Base-by-base conservation (phyloP, 2,329 filamentous ascomycete genomes). In the Aspergillus caelatus region DNA sequence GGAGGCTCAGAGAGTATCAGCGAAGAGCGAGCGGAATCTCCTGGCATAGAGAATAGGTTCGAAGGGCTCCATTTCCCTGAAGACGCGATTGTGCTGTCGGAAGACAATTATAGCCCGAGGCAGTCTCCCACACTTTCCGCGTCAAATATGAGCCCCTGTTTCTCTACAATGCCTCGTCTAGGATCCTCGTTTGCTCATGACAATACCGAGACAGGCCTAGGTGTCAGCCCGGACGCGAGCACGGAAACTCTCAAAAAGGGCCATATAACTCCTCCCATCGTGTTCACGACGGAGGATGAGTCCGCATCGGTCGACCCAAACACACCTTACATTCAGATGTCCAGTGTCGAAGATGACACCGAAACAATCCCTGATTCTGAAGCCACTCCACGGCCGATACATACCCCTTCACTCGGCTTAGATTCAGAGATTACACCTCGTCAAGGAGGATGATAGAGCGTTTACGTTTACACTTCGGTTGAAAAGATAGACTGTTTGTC, bases 1-100 rank as follows among this genome's bases (percentile, higher is more conserved):
- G 68, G 62, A 30, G 70, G 70, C 21, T 71, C 67, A 1, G 67
- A 65, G n/a, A 67, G 68, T 9, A 62, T 63, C 19, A 62, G 60
- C 57, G 70, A 73, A 6, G 71, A 74, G 23, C 60, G 63, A 28
- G 52, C 70, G 34, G 68, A 67, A 3, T 70, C 75, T 2, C 67
- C 70, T 8, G 70, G 66, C 7, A 54, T 78, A 12, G 77, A 75
- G 57, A 72, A 74, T 46, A 68, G 65, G 10, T 73, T 79, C 28
- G 74, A 75, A 32, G 71, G 69, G 6, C 70, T 80, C 41, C 70
- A 74, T 32, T 72, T 80, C 36, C 71, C 71, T 5, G 76, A 78
- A 39, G 77, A 79, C 57, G 69, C 71, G 1, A 72, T 77, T 52
- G 63, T 63, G 16, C 62, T 65, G 19, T 66, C 72, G 57, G 77